Percentiles rank a stretch among this genome's conserved stretches.
Evolutionary conservation across 108 stramenopile genomes (phyloP).

Genomic region (Thalassiosira profunda): DNA sequence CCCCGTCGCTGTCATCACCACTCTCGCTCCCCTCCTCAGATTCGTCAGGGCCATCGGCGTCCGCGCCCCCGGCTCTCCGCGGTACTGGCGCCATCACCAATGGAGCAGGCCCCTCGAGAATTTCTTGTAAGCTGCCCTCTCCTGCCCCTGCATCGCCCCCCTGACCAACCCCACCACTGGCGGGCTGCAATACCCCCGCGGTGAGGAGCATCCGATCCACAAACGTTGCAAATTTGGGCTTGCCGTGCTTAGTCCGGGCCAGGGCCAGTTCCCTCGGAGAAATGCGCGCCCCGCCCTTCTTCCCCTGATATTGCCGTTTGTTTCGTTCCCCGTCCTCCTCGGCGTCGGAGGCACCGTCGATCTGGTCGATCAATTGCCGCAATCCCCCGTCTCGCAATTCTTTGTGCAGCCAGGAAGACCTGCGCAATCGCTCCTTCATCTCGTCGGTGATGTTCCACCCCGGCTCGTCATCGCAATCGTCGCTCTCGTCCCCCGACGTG

Average conservation of each 20-base stretch:
- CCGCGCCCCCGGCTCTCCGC: too few relatives aligned
- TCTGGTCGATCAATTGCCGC: conserved; percentile 56
- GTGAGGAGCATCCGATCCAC: conserved; percentile 66
- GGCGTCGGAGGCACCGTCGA: conserved; percentile 43
- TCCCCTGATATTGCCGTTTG: conserved; percentile 7
- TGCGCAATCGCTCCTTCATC: conserved; percentile 64
- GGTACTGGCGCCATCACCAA: too few relatives aligned
- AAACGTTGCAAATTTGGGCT: conserved; percentile 72
- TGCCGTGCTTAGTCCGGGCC: conserved; percentile 23
- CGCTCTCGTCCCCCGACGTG: conserved; percentile 47
- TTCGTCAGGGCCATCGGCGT: too few relatives aligned
- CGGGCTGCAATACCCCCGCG: conserved; percentile 61
- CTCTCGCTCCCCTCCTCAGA: too few relatives aligned
- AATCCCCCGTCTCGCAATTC: conserved; percentile 79
- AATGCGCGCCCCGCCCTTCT: conserved; percentile 5
- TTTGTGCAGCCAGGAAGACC: conserved; percentile 65
- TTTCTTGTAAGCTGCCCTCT: too few relatives aligned
- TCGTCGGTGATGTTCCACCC: conserved; percentile 80
- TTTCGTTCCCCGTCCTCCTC: conserved; percentile 10
- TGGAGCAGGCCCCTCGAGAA: too few relatives aligned
- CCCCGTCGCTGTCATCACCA: too few relatives aligned
- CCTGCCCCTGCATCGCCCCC: not conserved
- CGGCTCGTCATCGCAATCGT: conserved; percentile 52
- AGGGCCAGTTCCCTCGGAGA: conserved; percentile 46
- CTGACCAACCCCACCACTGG: conserved; percentile 4